A percentile compares a stretch with the other conserved stretches of the same genome.
Conservation (phyloP, 495 filamentous ascomycete genomes). For the Gamarada debralockiae region DNA sequence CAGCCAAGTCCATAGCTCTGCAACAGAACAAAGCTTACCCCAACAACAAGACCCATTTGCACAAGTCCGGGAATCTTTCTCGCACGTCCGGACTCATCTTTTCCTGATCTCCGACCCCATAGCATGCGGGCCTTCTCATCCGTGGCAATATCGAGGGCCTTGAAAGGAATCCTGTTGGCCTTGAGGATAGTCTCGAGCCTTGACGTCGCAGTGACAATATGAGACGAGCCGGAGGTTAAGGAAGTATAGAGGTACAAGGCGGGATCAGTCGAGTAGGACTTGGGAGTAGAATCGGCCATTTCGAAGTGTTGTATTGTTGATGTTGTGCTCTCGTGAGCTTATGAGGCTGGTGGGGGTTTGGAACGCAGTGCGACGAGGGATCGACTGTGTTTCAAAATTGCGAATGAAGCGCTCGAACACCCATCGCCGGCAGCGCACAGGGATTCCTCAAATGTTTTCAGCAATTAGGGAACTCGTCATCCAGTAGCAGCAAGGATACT, state of each 20-base stretch:
- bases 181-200: slow-evolving; percentile 95
- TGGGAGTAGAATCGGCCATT: slow-evolving; percentile 25
- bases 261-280: slow-evolving; percentile 66
- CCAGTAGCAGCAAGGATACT: neutral
- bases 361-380: neutral
- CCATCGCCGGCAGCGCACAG: slow-evolving; percentile 19
- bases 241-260: slow-evolving; percentile 93
- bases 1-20: neutral
- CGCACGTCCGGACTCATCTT: slow-evolving; percentile 52
- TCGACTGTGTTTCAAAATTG: slow-evolving; percentile 16
- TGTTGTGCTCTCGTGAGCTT: neutral
- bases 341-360: neutral
- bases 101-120: slow-evolving; percentile 75
- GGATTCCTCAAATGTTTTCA: slow-evolving; percentile 23
- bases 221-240: slow-evolving; percentile 92
- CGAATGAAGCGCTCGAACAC: slow-evolving; percentile 1
- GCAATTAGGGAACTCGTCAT: slow-evolving; percentile 2
- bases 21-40: slow-evolving; percentile 46
- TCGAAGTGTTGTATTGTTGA: neutral
- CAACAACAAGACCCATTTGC: slow-evolving; percentile 80
- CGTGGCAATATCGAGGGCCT: slow-evolving; percentile 85
- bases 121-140: slow-evolving; percentile 88
- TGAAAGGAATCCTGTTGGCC: slow-evolving; percentile 90
- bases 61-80: slow-evolving; percentile 87
- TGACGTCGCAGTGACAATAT: slow-evolving; percentile 94